Percentiles rank a stretch among this genome's conserved stretches.
phyloP scores from a whole-genome alignment of 2,329 filamentous ascomycete species.

The Penicillium sp. region DNA sequence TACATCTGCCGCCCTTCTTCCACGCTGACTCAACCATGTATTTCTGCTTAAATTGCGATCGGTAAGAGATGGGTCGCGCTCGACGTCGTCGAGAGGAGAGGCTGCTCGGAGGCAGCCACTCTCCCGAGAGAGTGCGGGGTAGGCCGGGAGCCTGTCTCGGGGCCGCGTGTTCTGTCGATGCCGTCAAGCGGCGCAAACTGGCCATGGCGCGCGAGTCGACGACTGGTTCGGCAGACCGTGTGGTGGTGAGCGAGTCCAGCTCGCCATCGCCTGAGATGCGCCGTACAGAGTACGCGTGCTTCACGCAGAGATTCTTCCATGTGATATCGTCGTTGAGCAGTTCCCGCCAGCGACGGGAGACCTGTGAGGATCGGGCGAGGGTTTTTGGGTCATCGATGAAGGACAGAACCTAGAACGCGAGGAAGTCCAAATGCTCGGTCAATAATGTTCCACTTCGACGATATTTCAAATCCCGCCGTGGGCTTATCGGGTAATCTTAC shows the following conservation, averaged over 20 bases:
- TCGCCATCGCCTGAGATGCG: conserved; percentile 45
- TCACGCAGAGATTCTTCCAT: conserved; percentile 95
- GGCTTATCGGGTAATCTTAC: conserved; percentile 47
- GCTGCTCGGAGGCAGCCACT: conserved; percentile 28
- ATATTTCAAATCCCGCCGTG: background rate
- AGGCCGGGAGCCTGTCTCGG: conserved; percentile 47
- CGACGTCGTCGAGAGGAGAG: conserved; percentile 40
- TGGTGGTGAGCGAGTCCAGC: conserved; percentile 31
- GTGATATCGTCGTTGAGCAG: conserved; percentile 93
- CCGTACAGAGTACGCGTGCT: conserved; percentile 88
- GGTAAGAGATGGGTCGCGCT: conserved; percentile 73
- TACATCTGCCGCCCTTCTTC: conserved; percentile 82
- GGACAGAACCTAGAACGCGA: conserved; percentile 70
- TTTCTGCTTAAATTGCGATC: conserved; percentile 94
- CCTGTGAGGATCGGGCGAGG: conserved; percentile 84
- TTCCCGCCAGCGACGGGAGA: conserved; percentile 91
- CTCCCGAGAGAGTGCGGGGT: conserved; percentile 30
- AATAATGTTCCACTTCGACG: background rate
- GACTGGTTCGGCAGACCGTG: conserved; percentile 19
- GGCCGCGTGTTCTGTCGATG: conserved; percentile 27
- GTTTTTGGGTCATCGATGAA: conserved; percentile 97
- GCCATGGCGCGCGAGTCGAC: conserved; percentile 17
- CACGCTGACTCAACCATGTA: conserved; percentile 97
- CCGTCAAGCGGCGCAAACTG: conserved; percentile 20
- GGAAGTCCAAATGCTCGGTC: background rate